Evolutionary conservation across 2,329 filamentous ascomycete species (phyloP).

Genomic region (Phaeosphaeriaceae sp.): DNA sequence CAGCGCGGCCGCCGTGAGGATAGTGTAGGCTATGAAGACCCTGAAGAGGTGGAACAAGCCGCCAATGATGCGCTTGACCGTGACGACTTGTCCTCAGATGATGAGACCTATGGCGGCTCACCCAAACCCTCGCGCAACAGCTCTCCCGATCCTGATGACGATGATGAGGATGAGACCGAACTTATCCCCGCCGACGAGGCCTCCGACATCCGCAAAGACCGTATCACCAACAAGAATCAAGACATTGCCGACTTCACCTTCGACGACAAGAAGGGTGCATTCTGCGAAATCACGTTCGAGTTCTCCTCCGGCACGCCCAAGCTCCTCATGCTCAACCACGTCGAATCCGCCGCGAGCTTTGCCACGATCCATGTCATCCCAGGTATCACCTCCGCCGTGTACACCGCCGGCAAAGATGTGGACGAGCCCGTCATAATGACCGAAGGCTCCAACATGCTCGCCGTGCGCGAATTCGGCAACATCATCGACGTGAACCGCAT

Average conservation of each 20-base stretch:
- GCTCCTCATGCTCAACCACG: constrained; percentile 88
- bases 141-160: constrained; percentile 38
- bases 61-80: constrained; percentile 70
- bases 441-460: constrained; percentile 83
- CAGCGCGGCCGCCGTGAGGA: constrained; percentile 78
- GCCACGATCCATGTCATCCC: constrained; percentile 88
- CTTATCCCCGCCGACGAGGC: constrained; percentile 37
- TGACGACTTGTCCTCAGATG: constrained; percentile 60
- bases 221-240: constrained; percentile 55
- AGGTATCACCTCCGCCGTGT: constrained; percentile 74
- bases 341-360: constrained; percentile 79
- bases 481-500: constrained; percentile 86
- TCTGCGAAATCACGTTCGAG: constrained; percentile 82
- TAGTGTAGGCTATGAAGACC: constrained; percentile 86
- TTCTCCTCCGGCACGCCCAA: constrained; percentile 84
- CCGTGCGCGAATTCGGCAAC: constrained; percentile 88
- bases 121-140: constrained; percentile 47
- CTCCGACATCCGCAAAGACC: constrained; percentile 39
- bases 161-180: constrained; percentile 33
- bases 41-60: constrained; percentile 87
- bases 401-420: constrained; percentile 58
- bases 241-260: constrained; percentile 81
- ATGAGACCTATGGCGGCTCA: constrained; percentile 60
- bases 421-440: constrained; percentile 68
- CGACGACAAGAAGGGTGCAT: constrained; percentile 74